Evolutionary conservation across 768 basidiomycete species (phyloP).

Genomic region (Piloderma croceum): DNA sequence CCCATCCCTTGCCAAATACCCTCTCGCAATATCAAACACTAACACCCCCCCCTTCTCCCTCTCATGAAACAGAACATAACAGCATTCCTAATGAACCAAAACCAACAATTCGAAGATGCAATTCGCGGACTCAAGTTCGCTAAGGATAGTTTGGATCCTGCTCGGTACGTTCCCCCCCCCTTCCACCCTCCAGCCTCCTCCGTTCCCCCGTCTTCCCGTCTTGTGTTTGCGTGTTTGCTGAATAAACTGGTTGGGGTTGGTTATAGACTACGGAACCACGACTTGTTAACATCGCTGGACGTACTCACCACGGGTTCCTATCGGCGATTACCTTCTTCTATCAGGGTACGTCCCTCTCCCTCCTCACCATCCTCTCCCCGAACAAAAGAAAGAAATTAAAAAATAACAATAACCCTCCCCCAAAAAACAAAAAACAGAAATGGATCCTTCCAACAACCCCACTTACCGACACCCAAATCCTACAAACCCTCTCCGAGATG

Average conservation of each 20-base stretch:
- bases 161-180: conserved; percentile 66
- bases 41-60: conserved; percentile 6
- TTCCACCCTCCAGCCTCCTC: too few relatives aligned
- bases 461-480: conserved; percentile 61
- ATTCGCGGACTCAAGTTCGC: conserved; percentile 58
- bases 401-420: too few relatives aligned
- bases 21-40: background rate
- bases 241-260: background rate
- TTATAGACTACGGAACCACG: conserved; percentile 82
- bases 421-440: conserved; percentile 55
- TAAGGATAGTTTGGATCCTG: conserved; percentile 66
- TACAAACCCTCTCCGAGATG: conserved; percentile 61
- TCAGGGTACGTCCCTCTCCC: conserved; percentile 52
- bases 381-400: too few relatives aligned
- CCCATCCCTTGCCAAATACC: conserved; percentile 1
- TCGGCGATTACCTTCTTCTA: conserved; percentile 68
- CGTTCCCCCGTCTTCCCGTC: background rate
- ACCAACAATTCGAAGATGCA: conserved; percentile 73
- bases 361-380: background rate
- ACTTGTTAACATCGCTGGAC: conserved; percentile 85
- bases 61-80: conserved; percentile 83
- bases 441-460: conserved; percentile 58
- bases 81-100: conserved; percentile 81
- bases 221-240: background rate
- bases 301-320: conserved; percentile 87